Evolutionary conservation across 129 eudicot species (phyloP), one percentile per base, ranked within the genome.

Genomic region (Glebionis coronaria): DNA sequence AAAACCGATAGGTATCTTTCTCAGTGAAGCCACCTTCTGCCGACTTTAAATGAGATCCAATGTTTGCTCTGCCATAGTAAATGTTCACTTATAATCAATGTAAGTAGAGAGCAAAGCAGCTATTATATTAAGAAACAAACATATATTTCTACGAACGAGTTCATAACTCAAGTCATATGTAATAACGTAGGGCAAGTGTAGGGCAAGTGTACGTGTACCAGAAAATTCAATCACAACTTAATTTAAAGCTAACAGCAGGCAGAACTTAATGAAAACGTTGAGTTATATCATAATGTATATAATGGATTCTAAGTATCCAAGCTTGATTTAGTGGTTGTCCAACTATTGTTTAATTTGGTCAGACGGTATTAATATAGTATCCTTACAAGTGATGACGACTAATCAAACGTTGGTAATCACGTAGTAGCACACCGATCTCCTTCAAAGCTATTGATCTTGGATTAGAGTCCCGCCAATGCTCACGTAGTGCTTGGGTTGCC

Each of bases 331-430:
- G 2, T 35, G 42, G 7, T 35, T 35, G 10, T 35, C 42, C 2
- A 35, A 35, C 9, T 35, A 35, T 35, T 35, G 42, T 35, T 35
- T 35, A 35, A 35, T 7, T 6, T 7, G 42, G 40, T 35, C 40
- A 35, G 42, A 7, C 10, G 42, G 2, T 35, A 35, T 35, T 35
- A 35, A 6, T 35, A 35, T 35, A 35, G 42, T 38, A 69, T 64
- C 66, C 90, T 83, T 86, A 93, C 98, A 78, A 49, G 61, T 80
- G 70, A 74, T 75, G 83, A 51, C 74, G 92, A 44, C 68, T 77
- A 73, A 93, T 79, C 66, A 88, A 63, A 28, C 98, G 97, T 61
- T 93, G 90, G 77, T 93, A 93, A 80, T 93, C 97, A 62, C 85
- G 91, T 50, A 93, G 85, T 72, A 93, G 82, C 50, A 84, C 78